These are phyloP conservation scores for Camelina neglecta DNA, from an alignment of 345 rosid species.

Conservation along the genomic window DNA sequence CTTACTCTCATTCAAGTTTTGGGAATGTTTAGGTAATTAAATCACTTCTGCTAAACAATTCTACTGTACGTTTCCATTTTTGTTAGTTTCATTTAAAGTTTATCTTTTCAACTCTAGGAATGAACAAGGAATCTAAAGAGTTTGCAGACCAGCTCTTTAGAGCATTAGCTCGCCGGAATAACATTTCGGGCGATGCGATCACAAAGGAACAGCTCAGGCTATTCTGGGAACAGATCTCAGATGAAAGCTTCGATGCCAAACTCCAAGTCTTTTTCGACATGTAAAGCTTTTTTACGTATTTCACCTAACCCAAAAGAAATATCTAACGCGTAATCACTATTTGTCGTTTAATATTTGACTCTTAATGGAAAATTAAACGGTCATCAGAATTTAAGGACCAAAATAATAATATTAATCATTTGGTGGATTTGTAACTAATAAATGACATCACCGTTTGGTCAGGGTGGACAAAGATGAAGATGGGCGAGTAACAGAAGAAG, in stretches of 20 bases:
- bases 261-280: slow-evolving; percentile 92
- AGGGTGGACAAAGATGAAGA: slow-evolving; percentile 86
- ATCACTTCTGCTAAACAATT: background rate
- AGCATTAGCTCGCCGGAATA: slow-evolving; percentile 71
- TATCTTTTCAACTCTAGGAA: slow-evolving; percentile 48
- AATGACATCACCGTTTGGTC: slow-evolving; percentile 42
- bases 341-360: slow-evolving; percentile 10
- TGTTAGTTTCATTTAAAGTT: background rate
- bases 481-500: slow-evolving; percentile 85
- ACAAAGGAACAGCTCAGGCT: slow-evolving; percentile 64
- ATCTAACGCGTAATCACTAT: slow-evolving; percentile 3
- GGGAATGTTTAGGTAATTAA: slow-evolving; percentile 78
- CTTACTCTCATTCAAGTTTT: slow-evolving; percentile 64
- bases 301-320: slow-evolving; percentile 27
- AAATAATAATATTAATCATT: slow-evolving; percentile 1
- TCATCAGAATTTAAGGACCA: slow-evolving; percentile 8
- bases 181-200: slow-evolving; percentile 65
- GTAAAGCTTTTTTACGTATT: slow-evolving; percentile 42
- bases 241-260: slow-evolving; percentile 89
- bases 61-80: background rate
- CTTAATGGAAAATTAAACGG: slow-evolving; percentile 18
- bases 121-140: slow-evolving; percentile 86
- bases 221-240: slow-evolving; percentile 84
- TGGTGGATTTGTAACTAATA: slow-evolving; percentile 28
- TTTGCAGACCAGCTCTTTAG: slow-evolving; percentile 78